Evolutionary conservation across 306 rosid genomes (phyloP).

Genomic region (Luffa aegyptiaca): DNA sequence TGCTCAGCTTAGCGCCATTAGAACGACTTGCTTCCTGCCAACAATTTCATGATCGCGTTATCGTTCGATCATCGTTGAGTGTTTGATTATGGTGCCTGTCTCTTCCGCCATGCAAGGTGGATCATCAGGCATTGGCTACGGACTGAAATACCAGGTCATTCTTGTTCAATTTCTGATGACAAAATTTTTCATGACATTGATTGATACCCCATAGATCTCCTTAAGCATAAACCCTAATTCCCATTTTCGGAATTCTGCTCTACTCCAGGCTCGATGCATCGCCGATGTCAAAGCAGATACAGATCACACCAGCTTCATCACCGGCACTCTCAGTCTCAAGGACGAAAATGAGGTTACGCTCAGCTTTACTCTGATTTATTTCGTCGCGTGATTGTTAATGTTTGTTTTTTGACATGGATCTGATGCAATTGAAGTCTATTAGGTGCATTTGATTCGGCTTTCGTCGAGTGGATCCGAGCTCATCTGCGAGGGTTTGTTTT

Average conservation of each 20-base stretch:
- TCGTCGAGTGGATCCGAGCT: conserved; percentile 84
- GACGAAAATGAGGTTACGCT: conserved; percentile 87
- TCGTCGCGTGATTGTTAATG: not conserved
- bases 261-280: conserved; percentile 76
- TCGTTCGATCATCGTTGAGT: not conserved
- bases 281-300: conserved; percentile 93
- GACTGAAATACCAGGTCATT: conserved; percentile 82
- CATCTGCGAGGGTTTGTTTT: conserved; percentile 92
- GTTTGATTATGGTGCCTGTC: not conserved
- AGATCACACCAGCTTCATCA: conserved; percentile 86
- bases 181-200: not conserved
- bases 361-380: not conserved
- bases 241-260: not conserved
- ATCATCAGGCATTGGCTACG: conserved; percentile 91
- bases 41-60: not conserved
- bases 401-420: conserved; percentile 14
- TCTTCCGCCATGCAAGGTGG: conserved; percentile 80
- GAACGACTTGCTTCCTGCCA: not conserved
- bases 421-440: conserved; percentile 12
- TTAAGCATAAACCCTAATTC: conserved; percentile 4
- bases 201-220: not conserved
- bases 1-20: not conserved
- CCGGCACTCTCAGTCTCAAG: conserved; percentile 91
- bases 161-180: not conserved
- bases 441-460: conserved; percentile 94